phyloP scores from a whole-genome alignment of 1,284 basidiomycete species.

The Phylloboletellus chloephorus region DNA sequence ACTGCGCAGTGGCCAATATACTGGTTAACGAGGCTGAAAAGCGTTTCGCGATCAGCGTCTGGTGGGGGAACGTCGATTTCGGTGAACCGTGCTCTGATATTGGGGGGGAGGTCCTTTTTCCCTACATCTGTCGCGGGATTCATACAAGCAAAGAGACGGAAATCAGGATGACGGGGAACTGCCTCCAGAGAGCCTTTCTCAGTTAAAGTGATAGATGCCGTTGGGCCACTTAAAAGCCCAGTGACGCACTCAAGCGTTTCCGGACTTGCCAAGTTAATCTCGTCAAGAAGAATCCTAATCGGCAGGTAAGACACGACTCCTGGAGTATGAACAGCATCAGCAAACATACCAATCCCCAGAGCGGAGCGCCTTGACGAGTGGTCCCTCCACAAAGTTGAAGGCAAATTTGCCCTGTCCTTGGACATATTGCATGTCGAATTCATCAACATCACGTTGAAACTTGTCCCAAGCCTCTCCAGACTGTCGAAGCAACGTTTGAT shows the following conservation, averaged over 20 bases:
- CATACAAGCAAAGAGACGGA: conserved; percentile 98
- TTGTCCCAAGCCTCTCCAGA: conserved; percentile 63
- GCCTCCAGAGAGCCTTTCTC: conserved; percentile 93
- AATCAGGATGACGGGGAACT: conserved; percentile 88
- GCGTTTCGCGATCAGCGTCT: conserved; percentile 87
- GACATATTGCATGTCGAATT: conserved; percentile 85
- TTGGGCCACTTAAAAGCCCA: conserved; percentile 78
- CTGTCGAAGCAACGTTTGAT: conserved; percentile 39
- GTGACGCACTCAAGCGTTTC: conserved; percentile 95
- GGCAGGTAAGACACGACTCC: conserved; percentile 5
- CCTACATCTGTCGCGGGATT: conserved; percentile 99
- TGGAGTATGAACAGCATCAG: background rate
- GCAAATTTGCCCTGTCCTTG: conserved; percentile 83
- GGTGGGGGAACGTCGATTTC: conserved; percentile 94
- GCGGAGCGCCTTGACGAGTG: conserved; percentile 87
- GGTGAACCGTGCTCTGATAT: conserved; percentile 89
- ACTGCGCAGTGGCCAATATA: conserved; percentile 86
- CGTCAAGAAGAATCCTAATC: conserved; percentile 87
- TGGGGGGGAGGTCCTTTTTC: conserved; percentile 92
- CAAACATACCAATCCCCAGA: conserved; percentile 81
- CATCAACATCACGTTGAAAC: conserved; percentile 68
- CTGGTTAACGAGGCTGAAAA: conserved; percentile 82
- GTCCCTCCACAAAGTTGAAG: conserved; percentile 95
- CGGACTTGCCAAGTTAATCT: conserved; percentile 91
- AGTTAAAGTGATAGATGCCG: conserved; percentile 86